Evolutionary conservation across 768 basidiomycete species (phyloP), one percentile per base, ranked within the genome.

Genomic region (Tylopilus subfusipes): DNA sequence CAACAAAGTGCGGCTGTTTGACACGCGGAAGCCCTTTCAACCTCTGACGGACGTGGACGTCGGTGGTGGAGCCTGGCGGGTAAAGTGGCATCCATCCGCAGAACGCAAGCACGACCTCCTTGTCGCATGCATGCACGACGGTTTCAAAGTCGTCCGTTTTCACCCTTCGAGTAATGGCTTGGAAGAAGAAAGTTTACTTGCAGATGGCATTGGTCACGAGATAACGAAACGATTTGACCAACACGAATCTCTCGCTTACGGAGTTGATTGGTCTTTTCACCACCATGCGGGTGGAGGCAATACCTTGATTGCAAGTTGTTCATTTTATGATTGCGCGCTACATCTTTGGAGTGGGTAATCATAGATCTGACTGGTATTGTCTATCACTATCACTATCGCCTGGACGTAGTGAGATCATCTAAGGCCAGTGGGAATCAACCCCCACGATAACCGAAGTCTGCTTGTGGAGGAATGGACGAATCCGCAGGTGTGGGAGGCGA

Each of bases 91-190:
- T 71, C 93, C 95, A 8, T 81, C 80, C 5, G 58, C 77, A 2
- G 60, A 65, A n/a, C 80, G 93, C 42, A 80, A 78, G 57, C 63
- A 79, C 34, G 90, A 95, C 63, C 77, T 98, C 2, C 80, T 98
- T 19, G 84, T 93, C n/a, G 97, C 95, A 0, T 93, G 90, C 65
- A 99, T 98, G 97, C 95, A 96, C 66, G 93, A 93, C 58, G 95
- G 96, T 11, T 95, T 93, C 79, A 97, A 97, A 66, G 77, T 96
- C 7, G 68, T 90, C 54, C 71, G 52, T 50, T 66, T 67, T 39
- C 50, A 53, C 25, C 60, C 62, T 34, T 50, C 31, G 34, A 48
- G 18, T 31, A 16, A 50, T 29, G 49, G 43, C 14, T 10, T 22
- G 12, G 56, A 42, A 21, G 56, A 42, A 21, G 42, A 25, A 14